Conservation (phyloP, 2,329 filamentous ascomycete species). For the Nemania sp. region DNA sequence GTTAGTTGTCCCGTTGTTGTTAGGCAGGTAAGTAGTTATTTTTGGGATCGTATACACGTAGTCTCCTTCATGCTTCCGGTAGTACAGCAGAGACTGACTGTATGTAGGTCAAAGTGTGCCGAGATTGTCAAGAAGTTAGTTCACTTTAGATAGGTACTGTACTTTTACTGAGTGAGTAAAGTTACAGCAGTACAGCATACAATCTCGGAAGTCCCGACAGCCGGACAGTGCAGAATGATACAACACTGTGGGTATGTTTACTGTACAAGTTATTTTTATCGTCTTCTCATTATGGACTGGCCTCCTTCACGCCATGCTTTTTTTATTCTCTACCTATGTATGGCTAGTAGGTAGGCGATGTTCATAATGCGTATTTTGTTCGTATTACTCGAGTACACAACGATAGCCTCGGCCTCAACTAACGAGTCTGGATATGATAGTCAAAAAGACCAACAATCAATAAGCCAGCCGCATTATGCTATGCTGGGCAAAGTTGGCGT, state of each 20-base stretch:
- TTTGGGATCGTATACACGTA: not conserved
- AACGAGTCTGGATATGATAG: constrained; percentile 1
- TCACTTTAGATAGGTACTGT: too few relatives aligned
- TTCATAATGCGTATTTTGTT: constrained; percentile 5
- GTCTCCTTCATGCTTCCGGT: not conserved
- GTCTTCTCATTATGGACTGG: not conserved
- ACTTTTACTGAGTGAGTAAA: too few relatives aligned
- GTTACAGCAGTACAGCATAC: too few relatives aligned
- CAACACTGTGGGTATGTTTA: constrained; percentile 17
- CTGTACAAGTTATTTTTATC: constrained; percentile 30
- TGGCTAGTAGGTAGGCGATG: constrained; percentile 8
- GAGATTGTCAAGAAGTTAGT: constrained; percentile 4
- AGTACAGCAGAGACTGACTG: not conserved
- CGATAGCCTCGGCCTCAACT: not conserved
- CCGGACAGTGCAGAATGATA: constrained; percentile 16
- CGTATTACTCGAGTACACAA: not conserved
- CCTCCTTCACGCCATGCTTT: constrained; percentile 12
- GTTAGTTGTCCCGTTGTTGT: not conserved
- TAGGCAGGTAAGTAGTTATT: not conserved
- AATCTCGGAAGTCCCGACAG: constrained; percentile 20
- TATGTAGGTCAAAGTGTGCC: not conserved
- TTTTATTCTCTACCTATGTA: not conserved
- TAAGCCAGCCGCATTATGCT: not conserved
- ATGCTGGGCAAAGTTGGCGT: not conserved
- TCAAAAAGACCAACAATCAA: not conserved